Conservation (phyloP, 2,329 filamentous ascomycete species). For the Fusarium armeniacum region DNA sequence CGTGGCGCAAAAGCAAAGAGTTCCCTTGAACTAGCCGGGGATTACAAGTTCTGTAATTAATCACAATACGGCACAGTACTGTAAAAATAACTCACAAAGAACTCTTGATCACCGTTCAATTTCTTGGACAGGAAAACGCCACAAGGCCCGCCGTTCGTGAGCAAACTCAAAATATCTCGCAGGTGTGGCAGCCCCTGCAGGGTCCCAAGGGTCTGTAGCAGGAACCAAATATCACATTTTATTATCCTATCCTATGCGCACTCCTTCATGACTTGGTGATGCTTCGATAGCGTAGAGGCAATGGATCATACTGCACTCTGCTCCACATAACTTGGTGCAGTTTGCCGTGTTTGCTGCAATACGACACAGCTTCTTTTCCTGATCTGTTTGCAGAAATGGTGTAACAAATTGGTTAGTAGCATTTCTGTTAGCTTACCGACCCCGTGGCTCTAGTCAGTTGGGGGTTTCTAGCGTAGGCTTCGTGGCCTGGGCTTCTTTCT, state of each 20-base stretch:
- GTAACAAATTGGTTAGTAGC: neutral
- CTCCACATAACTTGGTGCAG: constrained; percentile 18
- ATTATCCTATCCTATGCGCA: constrained; percentile 6
- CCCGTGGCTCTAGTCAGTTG: constrained; percentile 20
- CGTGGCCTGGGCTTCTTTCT: neutral
- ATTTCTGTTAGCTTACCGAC: constrained; percentile 30
- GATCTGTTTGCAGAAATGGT: neutral
- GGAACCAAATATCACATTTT: constrained; percentile 29
- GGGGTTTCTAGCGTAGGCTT: constrained; percentile 9
- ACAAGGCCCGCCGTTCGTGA: constrained; percentile 46
- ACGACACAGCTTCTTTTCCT: constrained; percentile 12
- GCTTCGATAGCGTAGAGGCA: constrained; percentile 22
- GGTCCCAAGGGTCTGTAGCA: constrained; percentile 26
- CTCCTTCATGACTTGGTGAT: constrained; percentile 39
- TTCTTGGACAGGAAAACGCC: constrained; percentile 41
- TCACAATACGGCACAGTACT: constrained; percentile 8
- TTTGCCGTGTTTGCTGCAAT: constrained; percentile 2
- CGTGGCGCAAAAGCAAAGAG: constrained; percentile 25
- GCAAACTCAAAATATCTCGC: constrained; percentile 34
- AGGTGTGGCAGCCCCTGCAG: constrained; percentile 46
- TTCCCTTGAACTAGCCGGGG: constrained; percentile 11
- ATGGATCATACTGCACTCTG: constrained; percentile 38
- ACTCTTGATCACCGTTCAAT: constrained; percentile 25
- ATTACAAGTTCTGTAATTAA: constrained; percentile 3
- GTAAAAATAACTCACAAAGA: constrained; percentile 39